Base-by-base conservation (phyloP, 345 rosid species). In the Brassica carinata region DNA sequence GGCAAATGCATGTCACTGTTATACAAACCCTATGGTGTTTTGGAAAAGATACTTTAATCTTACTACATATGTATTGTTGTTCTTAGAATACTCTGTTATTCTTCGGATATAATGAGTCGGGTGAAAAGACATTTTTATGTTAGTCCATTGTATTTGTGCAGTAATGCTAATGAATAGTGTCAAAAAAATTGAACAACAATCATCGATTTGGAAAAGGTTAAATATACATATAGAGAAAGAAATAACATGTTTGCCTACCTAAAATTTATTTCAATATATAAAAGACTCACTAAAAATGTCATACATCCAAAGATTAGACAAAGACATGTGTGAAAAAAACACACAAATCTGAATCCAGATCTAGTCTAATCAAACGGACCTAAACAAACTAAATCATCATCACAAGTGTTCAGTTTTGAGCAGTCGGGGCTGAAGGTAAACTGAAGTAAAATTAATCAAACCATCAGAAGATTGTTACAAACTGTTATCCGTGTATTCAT, bases 391-490 rank as follows among this genome's bases (percentile, higher is more conserved):
- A 68, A 62, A 74, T 51, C 67, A 65, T 63, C 19, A 38, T 73
- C 77, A 72, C 77, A 53, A 64, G 76, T 78, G 81, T 78, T 71
- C 19, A 51, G 14, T 64, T 71, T 23, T 71, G 62, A 76, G 23
- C 70, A 31, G 73, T 67, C 29, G 18, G 38, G 68, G 30, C 36
- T 67, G 36, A 2, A 67, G 73, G 74, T 19, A 43, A 59, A 67
- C 18, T 11, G 31, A 65, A 64, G 19, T 1, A 62, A 19, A 48
- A 62, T 64, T 30, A 31, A 30, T 30, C 31, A 63, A 70, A 69
- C 51, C 63, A 77, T 31, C 64, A 72, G 62, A 79, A 79, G 67
- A 72, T 62, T 57, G 72, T 55, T 65, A 11, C 61, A 72, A 48
- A 34, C 13, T 30, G 51, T 8, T 38, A 38, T 7, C 43, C 43